Conservation (phyloP, 2,329 filamentous ascomycete genomes). For the Thelonectria rubi region DNA sequence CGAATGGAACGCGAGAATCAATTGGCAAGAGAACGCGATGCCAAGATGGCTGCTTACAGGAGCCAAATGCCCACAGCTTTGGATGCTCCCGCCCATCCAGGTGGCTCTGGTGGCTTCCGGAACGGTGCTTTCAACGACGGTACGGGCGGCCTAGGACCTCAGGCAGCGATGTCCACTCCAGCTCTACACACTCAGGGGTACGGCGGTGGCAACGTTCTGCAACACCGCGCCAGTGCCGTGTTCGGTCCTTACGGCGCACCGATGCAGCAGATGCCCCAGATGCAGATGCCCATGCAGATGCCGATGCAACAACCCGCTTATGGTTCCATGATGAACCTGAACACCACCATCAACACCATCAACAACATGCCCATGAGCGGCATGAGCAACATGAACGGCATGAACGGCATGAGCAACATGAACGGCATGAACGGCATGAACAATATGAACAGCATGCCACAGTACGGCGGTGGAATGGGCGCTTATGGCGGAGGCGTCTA, state of each 20-base stretch:
- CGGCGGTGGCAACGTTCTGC: slow-evolving; percentile 31
- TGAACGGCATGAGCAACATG: slow-evolving; percentile 33
- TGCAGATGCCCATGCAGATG: slow-evolving; percentile 12
- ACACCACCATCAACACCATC: slow-evolving; percentile 29
- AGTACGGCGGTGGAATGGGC: slow-evolving; percentile 38
- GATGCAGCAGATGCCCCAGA: slow-evolving; percentile 20
- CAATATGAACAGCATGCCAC: slow-evolving; percentile 28
- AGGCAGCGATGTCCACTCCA: slow-evolving; percentile 41
- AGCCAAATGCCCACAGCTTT: slow-evolving; percentile 59
- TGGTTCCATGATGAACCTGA: slow-evolving; percentile 37
- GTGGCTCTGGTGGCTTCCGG: slow-evolving; percentile 55
- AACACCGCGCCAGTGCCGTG: slow-evolving; percentile 45
- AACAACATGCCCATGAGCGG: slow-evolving; percentile 35
- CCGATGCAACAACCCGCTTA: slow-evolving; percentile 40
- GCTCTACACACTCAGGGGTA: slow-evolving; percentile 41
- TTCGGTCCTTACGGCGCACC: slow-evolving; percentile 45
- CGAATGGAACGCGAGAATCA: slow-evolving; percentile 54
- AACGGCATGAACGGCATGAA: slow-evolving; percentile 37
- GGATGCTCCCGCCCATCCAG: slow-evolving; percentile 41
- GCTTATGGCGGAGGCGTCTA: slow-evolving; percentile 42
- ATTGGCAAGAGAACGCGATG: slow-evolving; percentile 54
- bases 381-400: slow-evolving; percentile 32
- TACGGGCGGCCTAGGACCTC: slow-evolving; percentile 49
- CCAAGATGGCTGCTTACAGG: slow-evolving; percentile 59
- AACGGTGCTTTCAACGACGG: slow-evolving; percentile 66